Conservation (phyloP, 2,329 filamentous ascomycete species). For the Elsinoe fawcettii region DNA sequence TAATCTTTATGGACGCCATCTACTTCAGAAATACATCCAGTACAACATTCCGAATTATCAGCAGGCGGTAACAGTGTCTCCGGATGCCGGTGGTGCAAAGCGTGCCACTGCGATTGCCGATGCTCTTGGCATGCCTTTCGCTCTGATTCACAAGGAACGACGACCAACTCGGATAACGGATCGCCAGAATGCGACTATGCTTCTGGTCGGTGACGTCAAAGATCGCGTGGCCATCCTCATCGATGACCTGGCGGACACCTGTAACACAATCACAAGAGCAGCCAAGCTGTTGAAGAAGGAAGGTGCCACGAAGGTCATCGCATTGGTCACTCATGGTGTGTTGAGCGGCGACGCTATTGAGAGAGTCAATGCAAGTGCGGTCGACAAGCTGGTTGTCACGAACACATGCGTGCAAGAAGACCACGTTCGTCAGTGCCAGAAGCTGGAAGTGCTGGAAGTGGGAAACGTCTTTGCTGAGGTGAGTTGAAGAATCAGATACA, state of each 20-base stretch:
- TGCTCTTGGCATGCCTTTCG: constrained; percentile 86
- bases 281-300: constrained; percentile 96
- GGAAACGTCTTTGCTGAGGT: constrained; percentile 84
- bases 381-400: constrained; percentile 91
- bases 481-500: constrained; percentile 22
- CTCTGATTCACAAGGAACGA: constrained; percentile 96
- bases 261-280: constrained; percentile 92
- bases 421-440: constrained; percentile 68
- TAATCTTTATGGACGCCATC: constrained; percentile 81
- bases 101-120: constrained; percentile 92
- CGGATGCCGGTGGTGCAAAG: constrained; percentile 94
- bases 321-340: constrained; percentile 88
- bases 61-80: constrained; percentile 86
- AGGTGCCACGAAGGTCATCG: constrained; percentile 79
- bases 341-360: constrained; percentile 92
- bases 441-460: constrained; percentile 86
- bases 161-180: constrained; percentile 81
- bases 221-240: constrained; percentile 80
- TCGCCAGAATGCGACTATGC: constrained; percentile 76
- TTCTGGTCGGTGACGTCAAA: constrained; percentile 81
- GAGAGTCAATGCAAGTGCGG: constrained; percentile 82
- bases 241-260: constrained; percentile 91
- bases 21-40: constrained; percentile 63
- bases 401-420: constrained; percentile 89
- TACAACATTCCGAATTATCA: constrained; percentile 77